These are phyloP conservation scores for Claviceps monticola DNA, from an alignment of 2,329 filamentous ascomycete genomes.

Conservation along the genomic window DNA sequence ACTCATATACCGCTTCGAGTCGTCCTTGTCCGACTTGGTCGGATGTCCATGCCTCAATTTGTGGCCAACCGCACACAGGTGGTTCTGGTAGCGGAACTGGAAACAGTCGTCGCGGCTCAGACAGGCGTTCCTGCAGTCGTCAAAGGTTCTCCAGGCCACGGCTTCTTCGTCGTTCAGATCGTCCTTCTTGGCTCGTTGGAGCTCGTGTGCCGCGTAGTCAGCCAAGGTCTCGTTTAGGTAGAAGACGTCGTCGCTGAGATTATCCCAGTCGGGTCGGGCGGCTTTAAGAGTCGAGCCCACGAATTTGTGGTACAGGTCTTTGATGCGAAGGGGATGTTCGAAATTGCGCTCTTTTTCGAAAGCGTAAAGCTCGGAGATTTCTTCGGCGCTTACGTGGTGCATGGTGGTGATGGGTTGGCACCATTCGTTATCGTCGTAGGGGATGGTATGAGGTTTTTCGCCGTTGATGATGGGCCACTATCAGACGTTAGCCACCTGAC, in stretches of 20 bases:
- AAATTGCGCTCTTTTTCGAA: conserved; percentile 31
- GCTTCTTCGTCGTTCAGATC: conserved; percentile 23
- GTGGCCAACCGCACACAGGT: conserved; percentile 22
- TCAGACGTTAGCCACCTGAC: background rate
- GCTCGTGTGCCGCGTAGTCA: conserved; percentile 19
- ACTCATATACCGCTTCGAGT: conserved; percentile 20
- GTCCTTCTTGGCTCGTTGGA: conserved; percentile 18
- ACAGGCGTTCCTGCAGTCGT: conserved; percentile 32
- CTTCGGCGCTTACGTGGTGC: conserved; percentile 38
- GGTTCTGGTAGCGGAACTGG: conserved; percentile 26
- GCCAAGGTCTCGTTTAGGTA: conserved; percentile 23
- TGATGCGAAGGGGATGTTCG: conserved; percentile 23
- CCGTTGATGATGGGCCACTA: conserved; percentile 41
- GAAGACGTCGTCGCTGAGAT: conserved; percentile 30
- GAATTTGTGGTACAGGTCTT: conserved; percentile 34
- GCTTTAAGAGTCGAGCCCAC: conserved; percentile 25
- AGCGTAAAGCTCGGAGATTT: conserved; percentile 35
- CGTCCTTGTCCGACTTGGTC: conserved; percentile 14
- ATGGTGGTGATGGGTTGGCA: conserved; percentile 42
- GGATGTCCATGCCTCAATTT: conserved; percentile 27
- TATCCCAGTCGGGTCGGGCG: conserved; percentile 37
- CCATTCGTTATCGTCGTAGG: conserved; percentile 34
- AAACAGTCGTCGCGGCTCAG: conserved; percentile 22
- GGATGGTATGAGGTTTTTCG: conserved; percentile 38
- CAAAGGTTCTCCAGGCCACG: conserved; percentile 26